Conservation (phyloP, 192 early-diverging fungal species). For the Backusella psychrophila region DNA sequence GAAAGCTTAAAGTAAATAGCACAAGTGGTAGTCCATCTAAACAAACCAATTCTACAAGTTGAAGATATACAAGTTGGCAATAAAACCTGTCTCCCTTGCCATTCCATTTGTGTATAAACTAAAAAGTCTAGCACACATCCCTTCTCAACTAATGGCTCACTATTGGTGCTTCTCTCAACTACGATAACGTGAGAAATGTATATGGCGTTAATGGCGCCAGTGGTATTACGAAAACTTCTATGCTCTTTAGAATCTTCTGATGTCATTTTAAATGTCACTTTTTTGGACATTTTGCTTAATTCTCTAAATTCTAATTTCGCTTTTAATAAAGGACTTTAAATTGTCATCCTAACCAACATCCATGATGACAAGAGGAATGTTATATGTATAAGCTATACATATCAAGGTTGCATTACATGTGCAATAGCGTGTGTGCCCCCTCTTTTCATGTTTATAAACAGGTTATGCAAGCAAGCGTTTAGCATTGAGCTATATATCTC, state of each 20-base stretch:
- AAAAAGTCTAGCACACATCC: neutral
- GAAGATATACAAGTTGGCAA: neutral
- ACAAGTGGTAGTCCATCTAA: neutral
- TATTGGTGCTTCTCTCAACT: neutral
- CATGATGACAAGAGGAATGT: no score
- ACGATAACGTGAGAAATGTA: neutral
- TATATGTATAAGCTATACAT: no score
- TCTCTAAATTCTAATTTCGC: neutral
- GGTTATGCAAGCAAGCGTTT: no score
- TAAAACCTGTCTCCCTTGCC: neutral
- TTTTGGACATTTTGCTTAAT: neutral
- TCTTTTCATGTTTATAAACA: no score
- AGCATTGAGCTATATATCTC: no score
- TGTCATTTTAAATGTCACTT: neutral
- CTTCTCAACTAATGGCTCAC: neutral
- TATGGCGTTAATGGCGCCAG: neutral
- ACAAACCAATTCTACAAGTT: neutral
- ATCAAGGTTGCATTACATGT: no score
- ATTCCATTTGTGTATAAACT: no score
- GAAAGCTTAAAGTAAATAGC: no score
- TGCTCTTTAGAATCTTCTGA: neutral
- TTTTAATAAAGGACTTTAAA: neutral
- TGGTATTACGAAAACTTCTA: neutral
- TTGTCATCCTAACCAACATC: no score
- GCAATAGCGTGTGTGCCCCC: no score